Evolutionary conservation across 257 asterid species (phyloP).

Genomic region (Rhazya stricta): DNA sequence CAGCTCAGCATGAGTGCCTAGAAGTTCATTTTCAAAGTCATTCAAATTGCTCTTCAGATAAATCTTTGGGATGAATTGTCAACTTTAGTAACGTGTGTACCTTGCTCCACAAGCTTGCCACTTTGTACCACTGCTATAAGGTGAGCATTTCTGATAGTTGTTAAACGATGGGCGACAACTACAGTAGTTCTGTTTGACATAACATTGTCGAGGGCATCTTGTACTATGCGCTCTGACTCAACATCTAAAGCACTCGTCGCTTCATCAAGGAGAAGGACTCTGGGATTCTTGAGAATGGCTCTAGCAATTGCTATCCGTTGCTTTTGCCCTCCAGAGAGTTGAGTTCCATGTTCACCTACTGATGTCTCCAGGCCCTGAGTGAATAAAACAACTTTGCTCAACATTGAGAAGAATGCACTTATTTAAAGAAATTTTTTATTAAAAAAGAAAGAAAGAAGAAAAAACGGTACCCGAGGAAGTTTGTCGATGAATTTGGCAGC

Average conservation of each 20-base stretch:
- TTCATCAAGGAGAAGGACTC: slow-evolving; percentile 80
- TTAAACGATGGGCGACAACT: slow-evolving; percentile 79
- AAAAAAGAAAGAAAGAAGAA: not conserved
- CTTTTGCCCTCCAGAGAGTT: slow-evolving; percentile 83
- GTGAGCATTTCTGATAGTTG: slow-evolving; percentile 75
- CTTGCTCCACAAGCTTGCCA: slow-evolving; percentile 72
- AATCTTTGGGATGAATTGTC: not conserved
- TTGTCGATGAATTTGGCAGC: slow-evolving; percentile 70
- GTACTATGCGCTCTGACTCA: slow-evolving; percentile 69
- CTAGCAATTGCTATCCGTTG: slow-evolving; percentile 80
- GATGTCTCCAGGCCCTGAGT: slow-evolving; percentile 71
- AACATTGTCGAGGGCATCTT: slow-evolving; percentile 71
- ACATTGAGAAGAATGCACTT: not conserved
- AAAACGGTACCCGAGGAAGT: slow-evolving; percentile 44
- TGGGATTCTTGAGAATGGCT: slow-evolving; percentile 73
- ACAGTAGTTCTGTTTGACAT: slow-evolving; percentile 67
- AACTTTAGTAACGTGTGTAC: slow-evolving; percentile 15
- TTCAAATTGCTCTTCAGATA: not conserved
- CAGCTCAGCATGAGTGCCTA: slow-evolving; percentile 71
- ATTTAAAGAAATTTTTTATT: not conserved
- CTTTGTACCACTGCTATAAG: slow-evolving; percentile 66
- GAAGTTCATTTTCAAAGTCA: not conserved
- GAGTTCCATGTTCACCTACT: slow-evolving; percentile 87
- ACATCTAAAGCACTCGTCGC: slow-evolving; percentile 88
- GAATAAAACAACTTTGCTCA: not conserved